These are phyloP conservation scores for Pseudopyricularia javanii DNA, from an alignment of 2,329 filamentous ascomycete species.

Conservation along the genomic window DNA sequence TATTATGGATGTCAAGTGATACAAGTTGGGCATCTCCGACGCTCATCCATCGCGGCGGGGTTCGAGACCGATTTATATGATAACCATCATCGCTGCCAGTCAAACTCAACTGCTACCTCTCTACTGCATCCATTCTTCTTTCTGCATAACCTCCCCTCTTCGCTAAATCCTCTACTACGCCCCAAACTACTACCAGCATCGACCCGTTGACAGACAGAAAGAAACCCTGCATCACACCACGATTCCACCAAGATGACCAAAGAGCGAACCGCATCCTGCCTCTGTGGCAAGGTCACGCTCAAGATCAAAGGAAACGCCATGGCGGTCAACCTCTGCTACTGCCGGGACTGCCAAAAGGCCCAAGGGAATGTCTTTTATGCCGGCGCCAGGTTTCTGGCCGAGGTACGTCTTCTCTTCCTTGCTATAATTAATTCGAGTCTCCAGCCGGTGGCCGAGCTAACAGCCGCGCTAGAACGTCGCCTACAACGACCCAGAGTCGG, in stretches of 20 bases:
- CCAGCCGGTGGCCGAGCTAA: not conserved
- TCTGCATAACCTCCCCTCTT: too few species aligned
- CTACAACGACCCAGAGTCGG: constrained; percentile 6
- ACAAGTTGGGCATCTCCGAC: too few species aligned
- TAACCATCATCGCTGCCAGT: too few species aligned
- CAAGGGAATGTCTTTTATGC: constrained; percentile 7
- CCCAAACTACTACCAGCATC: too few species aligned
- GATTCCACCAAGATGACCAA: not conserved
- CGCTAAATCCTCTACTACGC: not conserved
- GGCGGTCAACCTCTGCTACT: constrained; percentile 13
- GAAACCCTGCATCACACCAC: not conserved
- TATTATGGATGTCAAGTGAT: too few species aligned
- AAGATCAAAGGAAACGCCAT: constrained; percentile 9
- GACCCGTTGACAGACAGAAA: not conserved
- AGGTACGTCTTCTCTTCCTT: constrained; percentile 5
- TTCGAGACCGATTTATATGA: too few species aligned
- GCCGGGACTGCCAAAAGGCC: constrained; percentile 12
- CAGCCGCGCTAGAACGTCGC: constrained; percentile 8
- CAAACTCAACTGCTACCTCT: too few species aligned
- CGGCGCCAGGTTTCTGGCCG: constrained; percentile 9
- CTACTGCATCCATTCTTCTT: too few species aligned
- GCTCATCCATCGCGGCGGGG: too few species aligned
- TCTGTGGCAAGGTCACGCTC: constrained; percentile 12
- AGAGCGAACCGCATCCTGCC: constrained; percentile 11
- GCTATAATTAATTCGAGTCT: not conserved